Evolutionary conservation across 2,329 filamentous ascomycete genomes (phyloP).

Genomic region (Hymenoscyphus fraxineus): DNA sequence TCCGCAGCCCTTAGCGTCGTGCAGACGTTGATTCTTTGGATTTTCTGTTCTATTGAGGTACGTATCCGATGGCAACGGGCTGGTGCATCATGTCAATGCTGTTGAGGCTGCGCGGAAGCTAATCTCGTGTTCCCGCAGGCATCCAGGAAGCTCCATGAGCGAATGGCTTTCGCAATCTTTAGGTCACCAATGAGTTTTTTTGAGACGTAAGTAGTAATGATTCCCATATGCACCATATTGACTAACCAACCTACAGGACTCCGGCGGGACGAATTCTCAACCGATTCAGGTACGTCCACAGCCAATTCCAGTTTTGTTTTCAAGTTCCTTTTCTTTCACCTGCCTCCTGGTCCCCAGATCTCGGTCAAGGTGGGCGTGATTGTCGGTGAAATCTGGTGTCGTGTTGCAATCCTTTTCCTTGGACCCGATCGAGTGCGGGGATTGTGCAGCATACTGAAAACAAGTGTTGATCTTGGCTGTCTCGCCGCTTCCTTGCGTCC

Average conservation of each 20-base stretch:
- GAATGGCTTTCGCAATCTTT: constrained; percentile 97
- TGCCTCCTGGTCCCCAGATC: constrained; percentile 1
- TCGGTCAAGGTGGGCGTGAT: constrained; percentile 5
- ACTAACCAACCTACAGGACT: constrained; percentile 44
- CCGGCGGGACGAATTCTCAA: constrained; percentile 95
- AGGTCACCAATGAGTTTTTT: constrained; percentile 98
- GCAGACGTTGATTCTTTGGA: constrained; percentile 95
- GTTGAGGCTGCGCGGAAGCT: constrained; percentile 21
- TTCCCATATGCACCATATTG: background rate
- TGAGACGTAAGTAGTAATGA: constrained; percentile 56
- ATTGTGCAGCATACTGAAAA: constrained; percentile 7
- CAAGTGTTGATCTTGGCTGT: constrained; percentile 3
- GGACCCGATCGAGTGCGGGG: constrained; percentile 14
- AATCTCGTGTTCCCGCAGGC: constrained; percentile 49
- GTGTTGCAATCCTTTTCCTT: constrained; percentile 13
- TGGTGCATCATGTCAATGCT: constrained; percentile 20
- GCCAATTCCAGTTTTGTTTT: background rate
- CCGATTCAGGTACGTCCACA: constrained; percentile 71
- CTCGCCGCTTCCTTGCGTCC: background rate
- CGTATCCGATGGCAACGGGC: constrained; percentile 25
- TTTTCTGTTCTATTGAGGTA: constrained; percentile 98
- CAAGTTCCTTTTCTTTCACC: constrained; percentile 3
- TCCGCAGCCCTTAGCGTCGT: constrained; percentile 79
- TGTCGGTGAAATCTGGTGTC: constrained; percentile 1
- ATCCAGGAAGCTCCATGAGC: constrained; percentile 91